Evolutionary conservation across 2,329 filamentous ascomycete genomes (phyloP), one percentile per base, ranked within the genome.

Genomic region (Talaromyces sp.): DNA sequence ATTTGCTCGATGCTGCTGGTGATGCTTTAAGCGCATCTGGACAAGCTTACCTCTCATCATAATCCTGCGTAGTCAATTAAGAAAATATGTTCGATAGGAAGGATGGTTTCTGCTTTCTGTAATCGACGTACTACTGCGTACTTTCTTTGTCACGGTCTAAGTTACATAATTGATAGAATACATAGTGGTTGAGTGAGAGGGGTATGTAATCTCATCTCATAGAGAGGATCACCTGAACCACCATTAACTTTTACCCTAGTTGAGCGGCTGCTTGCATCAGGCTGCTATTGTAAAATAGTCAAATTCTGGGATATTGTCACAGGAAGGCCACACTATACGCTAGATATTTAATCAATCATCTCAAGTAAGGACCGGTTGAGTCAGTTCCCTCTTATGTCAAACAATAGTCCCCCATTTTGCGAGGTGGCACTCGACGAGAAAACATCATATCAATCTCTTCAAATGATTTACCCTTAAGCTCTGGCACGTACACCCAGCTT

Each of bases 401-500:
- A 22, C 22, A 22, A 2, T 22, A 22, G 22, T 22, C 22, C 22
- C 39, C 39, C 39, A 41, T 41, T 24, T 50, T 50, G 8, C 47
- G 47, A 5, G 47, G 47, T 24, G 47, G 47, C 24, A 50, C 47
- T 11, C 8, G 47, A 50, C 47, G 47, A 24, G 19, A 2, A 27
- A 50, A 50, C 19, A 50, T 50, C 47, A 24, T 2, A 37, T 57
- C 52, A 33, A 57, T 33, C 31, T 57, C 52, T 33, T 57, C 24
- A 35, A 33, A 57, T 19, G 52, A 2, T 22, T 27, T 33, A 9
- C 52, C 52, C 11, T 37, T 57, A 8, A 57, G 8, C 33, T 57
- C 52, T 3, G 52, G 52, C 24, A 57, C 71, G 59, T 68, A 75
- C 60, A 75, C 72, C 69, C 72, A 79, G 41, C 69, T 50, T 66